These are phyloP conservation scores for Globisporangium alternatum DNA, from an alignment of 352 stramenopile species.

Conservation along the genomic window DNA sequence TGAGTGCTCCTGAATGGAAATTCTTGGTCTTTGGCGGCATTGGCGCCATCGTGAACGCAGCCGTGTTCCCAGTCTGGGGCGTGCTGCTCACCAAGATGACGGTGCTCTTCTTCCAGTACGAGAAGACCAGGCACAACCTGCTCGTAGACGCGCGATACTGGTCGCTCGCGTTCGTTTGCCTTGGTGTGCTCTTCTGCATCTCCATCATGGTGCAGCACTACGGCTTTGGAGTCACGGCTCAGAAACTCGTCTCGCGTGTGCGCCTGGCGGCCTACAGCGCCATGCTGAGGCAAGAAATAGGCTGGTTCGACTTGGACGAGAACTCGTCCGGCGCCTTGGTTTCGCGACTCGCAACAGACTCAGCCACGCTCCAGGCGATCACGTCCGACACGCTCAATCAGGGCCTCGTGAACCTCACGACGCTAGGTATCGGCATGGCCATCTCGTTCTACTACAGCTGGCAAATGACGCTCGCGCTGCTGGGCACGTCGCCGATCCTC, in stretches of 20 bases:
- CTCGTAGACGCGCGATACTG: slow-evolving; percentile 28
- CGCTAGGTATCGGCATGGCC: slow-evolving; percentile 10
- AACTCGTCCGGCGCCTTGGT: slow-evolving; percentile 64
- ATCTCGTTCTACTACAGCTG: neutral
- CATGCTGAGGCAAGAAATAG: slow-evolving; percentile 72
- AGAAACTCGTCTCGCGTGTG: slow-evolving; percentile 43
- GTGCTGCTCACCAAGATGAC: slow-evolving; percentile 52
- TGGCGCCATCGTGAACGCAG: slow-evolving; percentile 33
- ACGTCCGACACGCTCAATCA: slow-evolving; percentile 66
- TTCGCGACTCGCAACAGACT: slow-evolving; percentile 61
- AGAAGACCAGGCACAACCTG: slow-evolving; percentile 36
- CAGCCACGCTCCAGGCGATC: slow-evolving; percentile 65
- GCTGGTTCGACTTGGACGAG: slow-evolving; percentile 61
- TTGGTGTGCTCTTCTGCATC: slow-evolving; percentile 34
- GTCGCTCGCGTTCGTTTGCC: slow-evolving; percentile 26
- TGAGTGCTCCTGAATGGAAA: slow-evolving; percentile 39
- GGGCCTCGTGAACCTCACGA: slow-evolving; percentile 41
- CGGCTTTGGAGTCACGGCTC: slow-evolving; percentile 44
- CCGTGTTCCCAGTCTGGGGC: slow-evolving; percentile 45
- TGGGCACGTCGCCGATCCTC: slow-evolving; percentile 16
- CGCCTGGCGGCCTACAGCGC: slow-evolving; percentile 36
- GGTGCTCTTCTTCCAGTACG: slow-evolving; percentile 38
- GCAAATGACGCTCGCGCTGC: neutral
- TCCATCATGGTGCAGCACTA: slow-evolving; percentile 48
- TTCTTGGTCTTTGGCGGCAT: slow-evolving; percentile 35